These are phyloP conservation scores for Oryza meyeriana DNA, from an alignment of 176 grass and related monocot species.

Conservation along the genomic window DNA sequence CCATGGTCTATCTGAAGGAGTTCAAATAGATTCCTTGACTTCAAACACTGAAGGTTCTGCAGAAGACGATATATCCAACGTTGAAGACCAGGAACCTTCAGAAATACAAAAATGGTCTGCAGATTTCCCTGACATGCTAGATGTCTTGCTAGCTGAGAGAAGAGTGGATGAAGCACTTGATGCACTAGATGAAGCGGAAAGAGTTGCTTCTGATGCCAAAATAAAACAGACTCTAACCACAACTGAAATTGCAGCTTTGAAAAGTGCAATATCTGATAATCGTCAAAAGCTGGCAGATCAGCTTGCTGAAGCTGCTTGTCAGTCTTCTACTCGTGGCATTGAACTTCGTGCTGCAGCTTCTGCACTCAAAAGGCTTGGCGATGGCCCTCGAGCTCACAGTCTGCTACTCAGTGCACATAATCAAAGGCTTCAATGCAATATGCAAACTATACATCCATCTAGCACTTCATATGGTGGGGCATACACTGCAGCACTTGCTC, in stretches of 20 bases:
- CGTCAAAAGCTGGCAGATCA: slow-evolving; percentile 85
- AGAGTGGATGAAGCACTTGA: slow-evolving; percentile 92
- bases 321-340: slow-evolving; percentile 82
- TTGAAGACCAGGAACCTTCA: slow-evolving; percentile 77
- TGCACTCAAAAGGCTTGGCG: slow-evolving; percentile 96
- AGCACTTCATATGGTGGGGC: slow-evolving; percentile 92
- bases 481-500: slow-evolving; percentile 88
- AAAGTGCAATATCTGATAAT: slow-evolving; percentile 60
- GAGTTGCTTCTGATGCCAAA: slow-evolving; percentile 51
- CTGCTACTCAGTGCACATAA: slow-evolving; percentile 81
- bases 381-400: slow-evolving; percentile 88
- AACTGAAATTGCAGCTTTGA: slow-evolving; percentile 52
- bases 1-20: slow-evolving; percentile 81
- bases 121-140: slow-evolving; percentile 89
- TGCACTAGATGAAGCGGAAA: slow-evolving; percentile 81
- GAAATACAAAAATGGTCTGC: slow-evolving; percentile 86
- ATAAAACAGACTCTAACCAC: slow-evolving; percentile 45
- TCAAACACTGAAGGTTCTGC: slow-evolving; percentile 46
- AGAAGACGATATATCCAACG: slow-evolving; percentile 49
- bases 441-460: slow-evolving; percentile 92
- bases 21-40: slow-evolving; percentile 71
- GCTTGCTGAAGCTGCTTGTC: slow-evolving; percentile 89
- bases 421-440: slow-evolving; percentile 92
- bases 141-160: slow-evolving; percentile 86
- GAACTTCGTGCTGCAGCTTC: slow-evolving; percentile 94